Evolutionary conservation across 352 stramenopile genomes (phyloP), one percentile per base, ranked within the genome.

Genomic region (Blastocystis sp.): DNA sequence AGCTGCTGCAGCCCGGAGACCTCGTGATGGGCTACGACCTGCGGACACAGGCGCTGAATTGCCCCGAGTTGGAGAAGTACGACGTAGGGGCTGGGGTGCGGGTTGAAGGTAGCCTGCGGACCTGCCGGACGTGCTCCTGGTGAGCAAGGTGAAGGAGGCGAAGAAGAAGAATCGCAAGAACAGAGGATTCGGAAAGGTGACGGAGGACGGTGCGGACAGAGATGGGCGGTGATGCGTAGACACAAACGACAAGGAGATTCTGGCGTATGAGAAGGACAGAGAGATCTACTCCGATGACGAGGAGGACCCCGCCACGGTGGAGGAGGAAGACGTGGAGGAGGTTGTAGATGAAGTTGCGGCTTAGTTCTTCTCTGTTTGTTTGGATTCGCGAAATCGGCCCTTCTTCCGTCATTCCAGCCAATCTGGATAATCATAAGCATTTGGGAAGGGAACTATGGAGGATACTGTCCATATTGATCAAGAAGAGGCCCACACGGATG

Each of bases 11-110:
- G 88, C 92, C 94, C 3, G 97, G 97, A 11, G 97, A 99, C 92
- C 95, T 94, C 52, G 97, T 96, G 60, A 90, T 98, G 1, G 97
- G 97, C 19, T 99, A 98, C 91, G 96, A 99, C 91, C 92, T 99
- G 79, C 94, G 92, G n/a, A 94, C 95, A 65, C 93, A 94, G 14
- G 96, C 98, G 64, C 95, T 98, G 60, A 97, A 97, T 87, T 92
- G 96, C 89, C 93, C 95, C 10, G 94, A 98, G n/a, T 78, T 61
- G 38, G 77, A 87, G 24, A 81, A 61, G 28, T 87, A 87, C 52
- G 48, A 80, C 17, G 59, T 80, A 69, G 14, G 3, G 3, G 19
- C 43, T 3, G n/a, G 42, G 28, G 28, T 34, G 17, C 43, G 2
- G 14, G 14, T 80, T 57, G 54, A 21, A 4, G 38, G 38, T 69